Evolutionary conservation across 805 yeast species (phyloP), one percentile per base, ranked within the genome.

Genomic region (Candida rishiriensis): DNA sequence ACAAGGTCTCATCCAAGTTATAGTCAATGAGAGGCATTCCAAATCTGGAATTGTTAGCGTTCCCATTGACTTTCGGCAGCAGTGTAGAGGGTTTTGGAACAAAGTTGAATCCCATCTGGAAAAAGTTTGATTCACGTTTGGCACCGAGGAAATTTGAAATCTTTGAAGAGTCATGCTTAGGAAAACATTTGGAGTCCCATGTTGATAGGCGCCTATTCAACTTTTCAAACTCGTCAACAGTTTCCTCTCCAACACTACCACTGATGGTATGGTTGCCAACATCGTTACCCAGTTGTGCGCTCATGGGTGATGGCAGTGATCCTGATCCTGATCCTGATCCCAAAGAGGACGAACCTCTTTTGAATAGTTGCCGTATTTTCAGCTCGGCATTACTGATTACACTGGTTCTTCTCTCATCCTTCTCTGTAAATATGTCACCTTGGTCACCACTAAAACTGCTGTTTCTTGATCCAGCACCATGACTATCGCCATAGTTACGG

Each of bases 61-160:
- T 38, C 7, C 26, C 26, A 5, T 21, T 21, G 26, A 21, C 26
- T 21, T 21, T 21, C 26, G 26, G 26, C 26, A 21, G 26, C 26
- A 21, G 26, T 31, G 14, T 32, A 14, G 38, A 17, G 29, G 33
- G 26, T 29, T 37, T 14, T 2, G 45, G 44, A 18, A 40, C 42
- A 28, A 41, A 54, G 9, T 34, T 39, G 42, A 57, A 59, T 1
- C 61, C 63, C 18, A 53, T 49, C 29, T 54, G 59, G 42, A 56
- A 55, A 29, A 52, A 57, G 42, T 53, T 55, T 0, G 61, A 39
- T 9, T 53, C 50, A 14, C 44, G 40, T 6, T 44, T 34, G 1
- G 52, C 26, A 11, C 45, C 39, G 15, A 54, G 40, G 12, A 49
- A 50, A 11, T 42, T 39, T 10, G 18, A 29, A 4, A 51, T 43